A percentile compares a stretch with the other conserved stretches of the same genome.
Conservation (phyloP, 345 rosid genomes). For the Citrus sp. region DNA sequence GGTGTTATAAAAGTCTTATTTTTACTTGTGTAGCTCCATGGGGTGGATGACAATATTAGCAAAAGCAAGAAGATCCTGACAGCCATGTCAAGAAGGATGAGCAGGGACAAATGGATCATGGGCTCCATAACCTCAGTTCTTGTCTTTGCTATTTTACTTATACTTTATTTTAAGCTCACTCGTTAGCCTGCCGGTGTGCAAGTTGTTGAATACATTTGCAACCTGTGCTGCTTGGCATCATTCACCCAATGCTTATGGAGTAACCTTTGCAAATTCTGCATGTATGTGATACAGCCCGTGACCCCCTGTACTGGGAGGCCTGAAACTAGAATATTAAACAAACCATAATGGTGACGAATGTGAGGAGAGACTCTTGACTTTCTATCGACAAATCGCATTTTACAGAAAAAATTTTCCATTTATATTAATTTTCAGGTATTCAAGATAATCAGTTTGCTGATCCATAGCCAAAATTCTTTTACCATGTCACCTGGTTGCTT, state of each 20-base stretch:
- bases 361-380: too few relatives aligned
- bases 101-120: constrained; percentile 52
- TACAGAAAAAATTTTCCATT: too few relatives aligned
- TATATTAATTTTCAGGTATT: too few relatives aligned
- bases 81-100: constrained; percentile 52
- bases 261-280: too few relatives aligned
- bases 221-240: not conserved
- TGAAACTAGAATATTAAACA: too few relatives aligned
- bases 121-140: constrained; percentile 35
- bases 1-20: not conserved
- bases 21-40: constrained; percentile 44
- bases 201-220: not conserved
- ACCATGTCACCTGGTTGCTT: too few relatives aligned
- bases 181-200: constrained; percentile 11
- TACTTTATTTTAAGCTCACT: constrained; percentile 48
- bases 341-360: too few relatives aligned
- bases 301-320: too few relatives aligned
- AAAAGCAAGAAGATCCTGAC: constrained; percentile 56
- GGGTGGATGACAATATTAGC: constrained; percentile 54
- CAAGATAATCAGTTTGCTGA: too few relatives aligned
- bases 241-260: not conserved
- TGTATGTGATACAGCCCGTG: too few relatives aligned
- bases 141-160: constrained; percentile 32
- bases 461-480: too few relatives aligned
- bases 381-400: too few relatives aligned